A percentile compares a stretch with the other conserved stretches of the same genome.
phyloP scores from a whole-genome alignment of 2,329 filamentous ascomycete genomes.

The Trichoderma arundinaceum region DNA sequence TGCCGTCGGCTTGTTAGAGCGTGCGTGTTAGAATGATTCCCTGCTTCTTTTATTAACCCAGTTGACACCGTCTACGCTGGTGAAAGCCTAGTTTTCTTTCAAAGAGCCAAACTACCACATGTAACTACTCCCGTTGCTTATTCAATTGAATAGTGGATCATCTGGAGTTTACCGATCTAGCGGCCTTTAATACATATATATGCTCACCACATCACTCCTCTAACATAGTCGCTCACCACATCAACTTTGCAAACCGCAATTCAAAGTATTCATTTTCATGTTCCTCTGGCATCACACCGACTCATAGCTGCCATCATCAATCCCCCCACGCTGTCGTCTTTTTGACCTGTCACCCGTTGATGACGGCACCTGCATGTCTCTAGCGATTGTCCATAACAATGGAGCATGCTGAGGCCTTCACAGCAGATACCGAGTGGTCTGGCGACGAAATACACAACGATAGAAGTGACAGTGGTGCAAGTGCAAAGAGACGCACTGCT shows the following conservation, averaged over 20 bases:
- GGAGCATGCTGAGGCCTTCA: background rate
- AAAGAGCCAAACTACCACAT: background rate
- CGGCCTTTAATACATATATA: background rate
- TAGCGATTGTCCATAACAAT: background rate
- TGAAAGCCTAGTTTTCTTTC: background rate
- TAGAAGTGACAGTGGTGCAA: background rate
- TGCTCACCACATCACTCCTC: conserved; percentile 22
- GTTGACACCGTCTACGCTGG: background rate
- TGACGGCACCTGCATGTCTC: conserved; percentile 10
- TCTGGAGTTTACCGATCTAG: background rate
- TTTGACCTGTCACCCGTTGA: background rate
- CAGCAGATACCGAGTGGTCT: background rate
- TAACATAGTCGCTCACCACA: conserved; percentile 7
- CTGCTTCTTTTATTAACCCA: background rate
- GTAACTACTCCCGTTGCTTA: background rate
- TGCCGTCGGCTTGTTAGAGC: no score
- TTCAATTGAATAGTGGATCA: background rate
- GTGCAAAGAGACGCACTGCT: background rate
- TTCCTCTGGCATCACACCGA: background rate
- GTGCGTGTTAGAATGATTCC: no score
- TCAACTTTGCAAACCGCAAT: background rate
- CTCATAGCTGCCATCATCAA: conserved; percentile 21
- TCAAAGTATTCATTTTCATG: background rate
- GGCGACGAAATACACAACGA: background rate
- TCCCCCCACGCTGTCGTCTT: background rate